Evolutionary conservation across 495 filamentous ascomycete genomes (phyloP).

Genomic region (Tetracladium setigerum): DNA sequence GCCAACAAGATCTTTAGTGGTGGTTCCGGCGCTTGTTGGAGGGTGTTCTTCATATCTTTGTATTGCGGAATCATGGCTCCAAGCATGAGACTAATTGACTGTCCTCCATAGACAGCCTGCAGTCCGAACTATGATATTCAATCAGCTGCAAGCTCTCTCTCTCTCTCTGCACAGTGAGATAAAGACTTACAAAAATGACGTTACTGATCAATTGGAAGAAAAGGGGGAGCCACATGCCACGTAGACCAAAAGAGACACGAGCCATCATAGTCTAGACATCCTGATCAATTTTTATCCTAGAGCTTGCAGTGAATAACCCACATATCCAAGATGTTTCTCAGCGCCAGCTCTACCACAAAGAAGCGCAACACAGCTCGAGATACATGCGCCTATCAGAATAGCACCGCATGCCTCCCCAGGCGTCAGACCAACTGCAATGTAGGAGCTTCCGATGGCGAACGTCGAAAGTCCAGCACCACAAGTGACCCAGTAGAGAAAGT

Average conservation of each 20-base stretch:
- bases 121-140: neutral
- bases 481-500: constrained; percentile 3
- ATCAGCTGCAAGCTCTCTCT: neutral
- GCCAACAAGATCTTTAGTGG: constrained; percentile 23
- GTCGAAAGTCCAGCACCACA: constrained; percentile 10
- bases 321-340: constrained; percentile 7
- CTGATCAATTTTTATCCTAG: neutral
- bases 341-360: neutral
- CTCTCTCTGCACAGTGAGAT: neutral
- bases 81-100: constrained; percentile 17
- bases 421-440: constrained; percentile 5
- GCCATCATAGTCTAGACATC: constrained; percentile 8
- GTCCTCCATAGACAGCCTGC: constrained; percentile 9
- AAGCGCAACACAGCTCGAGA: constrained; percentile 2
- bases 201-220: constrained; percentile 7
- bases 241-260: constrained; percentile 8
- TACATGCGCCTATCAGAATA: neutral
- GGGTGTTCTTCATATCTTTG: constrained; percentile 25
- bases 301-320: neutral
- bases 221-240: constrained; percentile 7
- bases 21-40: constrained; percentile 24
- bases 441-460: constrained; percentile 7
- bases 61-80: constrained; percentile 26
- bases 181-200: constrained; percentile 1
- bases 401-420: constrained; percentile 4